Conservation (phyloP, 2,329 filamentous ascomycete genomes). For the Claviceps humidiphila region DNA sequence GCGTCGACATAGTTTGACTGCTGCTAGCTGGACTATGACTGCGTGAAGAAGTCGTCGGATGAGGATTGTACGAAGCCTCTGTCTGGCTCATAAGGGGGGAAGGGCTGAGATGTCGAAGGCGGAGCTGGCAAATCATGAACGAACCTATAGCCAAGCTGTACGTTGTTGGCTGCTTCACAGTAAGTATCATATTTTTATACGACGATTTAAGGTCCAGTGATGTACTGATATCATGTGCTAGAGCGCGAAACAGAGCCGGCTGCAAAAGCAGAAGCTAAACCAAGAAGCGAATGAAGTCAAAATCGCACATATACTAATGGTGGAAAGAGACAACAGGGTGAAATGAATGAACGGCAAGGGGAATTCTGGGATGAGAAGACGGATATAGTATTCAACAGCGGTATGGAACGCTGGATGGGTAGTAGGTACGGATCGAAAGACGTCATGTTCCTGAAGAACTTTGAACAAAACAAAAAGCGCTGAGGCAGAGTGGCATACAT, state of each 20-base stretch:
- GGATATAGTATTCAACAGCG: neutral
- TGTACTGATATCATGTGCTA: constrained; percentile 16
- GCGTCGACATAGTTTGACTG: constrained; percentile 49
- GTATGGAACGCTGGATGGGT: neutral
- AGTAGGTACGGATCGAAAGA: neutral
- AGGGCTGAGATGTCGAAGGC: constrained; percentile 40
- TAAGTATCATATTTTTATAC: constrained; percentile 41
- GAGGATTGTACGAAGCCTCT: constrained; percentile 30
- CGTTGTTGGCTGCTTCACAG: constrained; percentile 44
- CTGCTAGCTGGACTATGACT: constrained; percentile 32
- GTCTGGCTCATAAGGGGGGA: constrained; percentile 37
- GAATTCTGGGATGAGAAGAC: neutral
- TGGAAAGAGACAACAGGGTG: neutral
- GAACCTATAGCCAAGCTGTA: constrained; percentile 48
- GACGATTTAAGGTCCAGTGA: constrained; percentile 12
- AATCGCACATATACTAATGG: neutral
- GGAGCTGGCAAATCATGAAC: constrained; percentile 50
- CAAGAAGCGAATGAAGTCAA: neutral
- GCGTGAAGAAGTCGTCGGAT: constrained; percentile 25
- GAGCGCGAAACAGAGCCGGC: neutral
- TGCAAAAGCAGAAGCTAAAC: neutral
- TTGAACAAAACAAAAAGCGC: constrained; percentile 10
- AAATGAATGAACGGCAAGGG: neutral
- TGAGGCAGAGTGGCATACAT: constrained; percentile 12
- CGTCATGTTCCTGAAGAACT: neutral